A percentile compares a stretch with the other conserved stretches of the same genome.
Conservation (phyloP, 345 rosid genomes). For the Dipteronia sinensis region DNA sequence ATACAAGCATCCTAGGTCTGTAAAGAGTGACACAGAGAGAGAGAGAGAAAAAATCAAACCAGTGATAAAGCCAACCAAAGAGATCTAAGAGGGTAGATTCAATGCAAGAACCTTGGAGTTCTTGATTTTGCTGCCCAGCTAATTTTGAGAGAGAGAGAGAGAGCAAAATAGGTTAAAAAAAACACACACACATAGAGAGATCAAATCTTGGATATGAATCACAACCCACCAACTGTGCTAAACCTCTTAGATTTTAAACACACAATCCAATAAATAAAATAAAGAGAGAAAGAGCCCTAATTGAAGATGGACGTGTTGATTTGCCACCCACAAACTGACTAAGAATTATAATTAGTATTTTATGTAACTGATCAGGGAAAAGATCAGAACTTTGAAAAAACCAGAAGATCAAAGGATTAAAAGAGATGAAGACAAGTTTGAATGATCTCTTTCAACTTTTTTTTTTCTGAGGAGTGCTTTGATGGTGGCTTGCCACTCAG, state of each 20-base stretch:
- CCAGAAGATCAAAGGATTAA: slow-evolving; percentile 40
- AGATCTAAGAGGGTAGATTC: slow-evolving; percentile 2
- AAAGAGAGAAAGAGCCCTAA: background rate
- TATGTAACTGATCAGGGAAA: background rate
- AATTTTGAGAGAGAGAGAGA: background rate
- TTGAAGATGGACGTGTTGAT: background rate
- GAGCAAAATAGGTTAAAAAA: background rate
- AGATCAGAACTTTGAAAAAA: slow-evolving; percentile 16
- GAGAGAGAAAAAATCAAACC: slow-evolving; percentile 5
- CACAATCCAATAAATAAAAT: no score
- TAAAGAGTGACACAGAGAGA: background rate
- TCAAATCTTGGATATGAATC: background rate
- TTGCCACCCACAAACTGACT: background rate
- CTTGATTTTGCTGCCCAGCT: background rate
- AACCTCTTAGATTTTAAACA: background rate
- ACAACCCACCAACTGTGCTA: background rate
- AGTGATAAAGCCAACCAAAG: background rate
- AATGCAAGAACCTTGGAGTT: background rate
- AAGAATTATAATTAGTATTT: background rate
- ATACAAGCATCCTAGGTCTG: background rate
- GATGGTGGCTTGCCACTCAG: slow-evolving; percentile 8
- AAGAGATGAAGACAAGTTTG: slow-evolving; percentile 25
- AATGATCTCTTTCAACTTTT: background rate
- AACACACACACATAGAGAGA: background rate
- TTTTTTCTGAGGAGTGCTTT: background rate